Conservation (phyloP, 768 basidiomycete species). For the Termitomyces bulborhizus region DNA sequence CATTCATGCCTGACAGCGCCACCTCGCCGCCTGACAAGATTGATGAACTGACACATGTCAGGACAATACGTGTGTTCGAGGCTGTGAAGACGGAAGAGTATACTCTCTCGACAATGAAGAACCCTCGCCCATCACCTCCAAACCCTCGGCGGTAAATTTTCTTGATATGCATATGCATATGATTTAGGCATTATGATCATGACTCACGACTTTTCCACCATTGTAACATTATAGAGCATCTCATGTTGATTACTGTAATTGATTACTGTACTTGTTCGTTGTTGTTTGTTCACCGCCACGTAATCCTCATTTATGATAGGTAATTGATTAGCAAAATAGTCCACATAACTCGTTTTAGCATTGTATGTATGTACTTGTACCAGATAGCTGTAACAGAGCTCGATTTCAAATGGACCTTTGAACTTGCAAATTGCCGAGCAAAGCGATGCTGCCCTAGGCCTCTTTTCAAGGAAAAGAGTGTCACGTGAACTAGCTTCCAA, state of each 20-base stretch:
- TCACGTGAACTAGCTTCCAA: slow-evolving; percentile 6
- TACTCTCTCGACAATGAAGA: slow-evolving; percentile 14
- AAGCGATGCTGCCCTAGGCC: neutral
- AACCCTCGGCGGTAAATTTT: slow-evolving; percentile 2
- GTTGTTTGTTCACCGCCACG: neutral
- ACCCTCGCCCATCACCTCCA: slow-evolving; percentile 16
- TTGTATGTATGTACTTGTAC: neutral
- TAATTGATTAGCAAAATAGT: neutral
- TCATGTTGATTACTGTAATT: neutral
- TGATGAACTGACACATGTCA: slow-evolving; percentile 42
- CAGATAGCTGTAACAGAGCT: neutral
- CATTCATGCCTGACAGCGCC: slow-evolving; percentile 1
- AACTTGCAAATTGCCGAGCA: too few species aligned
- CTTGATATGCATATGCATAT: neutral
- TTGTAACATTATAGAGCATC: slow-evolving; percentile 8
- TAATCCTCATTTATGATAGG: neutral
- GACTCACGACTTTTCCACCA: neutral
- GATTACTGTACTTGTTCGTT: slow-evolving; percentile 1
- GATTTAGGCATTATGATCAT: neutral
- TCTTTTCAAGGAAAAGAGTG: neutral
- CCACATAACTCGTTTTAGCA: neutral
- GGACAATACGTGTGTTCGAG: slow-evolving; percentile 46
- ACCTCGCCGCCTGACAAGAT: slow-evolving; percentile 12
- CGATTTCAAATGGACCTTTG: neutral
- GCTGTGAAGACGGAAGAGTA: slow-evolving; percentile 34